Base-by-base conservation (phyloP, 345 rosid species). In the Fremontodendron californicum region DNA sequence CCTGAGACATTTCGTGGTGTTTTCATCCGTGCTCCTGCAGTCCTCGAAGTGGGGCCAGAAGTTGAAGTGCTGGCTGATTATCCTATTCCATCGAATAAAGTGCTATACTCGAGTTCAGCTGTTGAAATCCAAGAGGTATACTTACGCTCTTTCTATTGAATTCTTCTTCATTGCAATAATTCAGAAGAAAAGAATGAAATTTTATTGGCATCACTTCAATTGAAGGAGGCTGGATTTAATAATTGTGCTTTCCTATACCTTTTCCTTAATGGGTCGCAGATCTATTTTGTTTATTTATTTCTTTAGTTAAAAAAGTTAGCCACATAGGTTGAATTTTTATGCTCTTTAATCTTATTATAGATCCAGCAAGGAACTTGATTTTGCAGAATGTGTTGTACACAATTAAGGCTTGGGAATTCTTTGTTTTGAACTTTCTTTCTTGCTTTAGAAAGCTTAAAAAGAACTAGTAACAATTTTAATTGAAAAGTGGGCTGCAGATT, bases 11-110 rank as follows among this genome's bases (percentile, higher is more conserved):
- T 82, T 75, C 92, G 94, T 5, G 99, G 92, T 74, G 90, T 96
- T 78, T 92, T 96, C 81, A 96, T 96, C 42, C 98, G 99, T 61
- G 97, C 99, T 83, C 98, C 99, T 58, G 98, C 99, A 13, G 81
- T 96, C 71, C 85, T 93, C 45, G 96, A 92, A 74, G 92, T 87
- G 4, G 96, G 97, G 40, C 92, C 92, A 62, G 92, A 80, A 52
- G 98, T 96, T 75, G 91, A 93, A 84, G 98, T 93, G 76, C 84
- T 96, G 75, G 99, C 96, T 4, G 89, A 86, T 73, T 93, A 84
- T 84, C 92, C 91, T 18, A 84, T 91, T 39, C 88, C 88, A 10
- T 89, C 87, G 60, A 86, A 90, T 78, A 89, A 89, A 73, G 91
- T 84, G 76, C 84, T 91, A 71, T 90, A 85, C 85, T 92, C 93